These are phyloP conservation scores for Turnera subulata DNA, from an alignment of 345 rosid genomes.

Conservation along the genomic window DNA sequence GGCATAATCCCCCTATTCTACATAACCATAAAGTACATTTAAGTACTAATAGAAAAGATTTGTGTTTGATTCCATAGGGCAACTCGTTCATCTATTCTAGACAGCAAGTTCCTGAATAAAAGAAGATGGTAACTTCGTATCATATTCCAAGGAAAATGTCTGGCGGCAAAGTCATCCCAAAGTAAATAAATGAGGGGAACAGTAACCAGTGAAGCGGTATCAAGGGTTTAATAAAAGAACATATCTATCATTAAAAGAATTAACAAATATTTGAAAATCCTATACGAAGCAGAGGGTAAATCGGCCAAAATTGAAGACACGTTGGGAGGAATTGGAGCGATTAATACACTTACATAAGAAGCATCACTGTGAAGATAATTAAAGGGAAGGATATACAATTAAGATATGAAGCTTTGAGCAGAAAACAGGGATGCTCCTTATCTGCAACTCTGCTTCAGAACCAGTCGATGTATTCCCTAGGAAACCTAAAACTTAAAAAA, in stretches of 20 bases:
- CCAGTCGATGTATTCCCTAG: constrained; percentile 14
- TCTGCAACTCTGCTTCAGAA: constrained; percentile 24
- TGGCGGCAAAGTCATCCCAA: too few species aligned
- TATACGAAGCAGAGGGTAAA: background rate
- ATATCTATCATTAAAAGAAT: constrained; percentile 23
- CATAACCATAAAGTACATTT: too few species aligned
- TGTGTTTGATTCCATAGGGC: too few species aligned
- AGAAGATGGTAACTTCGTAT: too few species aligned
- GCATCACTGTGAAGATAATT: constrained; percentile 2
- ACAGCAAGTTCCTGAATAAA: too few species aligned
- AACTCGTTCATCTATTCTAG: too few species aligned
- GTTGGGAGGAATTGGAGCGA: background rate
- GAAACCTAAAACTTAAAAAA: background rate
- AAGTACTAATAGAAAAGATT: too few species aligned
- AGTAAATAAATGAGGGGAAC: too few species aligned
- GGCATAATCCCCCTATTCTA: too few species aligned
- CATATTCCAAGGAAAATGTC: too few species aligned
- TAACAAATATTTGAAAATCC: constrained; percentile 27
- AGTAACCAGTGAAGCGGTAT: too few species aligned
- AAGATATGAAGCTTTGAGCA: constrained; percentile 25
- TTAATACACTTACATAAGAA: constrained; percentile 10
- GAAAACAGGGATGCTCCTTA: constrained; percentile 3
- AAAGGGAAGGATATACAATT: constrained; percentile 38
- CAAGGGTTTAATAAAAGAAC: background rate
- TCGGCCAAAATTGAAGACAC: constrained; percentile 8